These are phyloP conservation scores for Juglanconis oblonga DNA, from an alignment of 2,329 filamentous ascomycete genomes.

Conservation along the genomic window DNA sequence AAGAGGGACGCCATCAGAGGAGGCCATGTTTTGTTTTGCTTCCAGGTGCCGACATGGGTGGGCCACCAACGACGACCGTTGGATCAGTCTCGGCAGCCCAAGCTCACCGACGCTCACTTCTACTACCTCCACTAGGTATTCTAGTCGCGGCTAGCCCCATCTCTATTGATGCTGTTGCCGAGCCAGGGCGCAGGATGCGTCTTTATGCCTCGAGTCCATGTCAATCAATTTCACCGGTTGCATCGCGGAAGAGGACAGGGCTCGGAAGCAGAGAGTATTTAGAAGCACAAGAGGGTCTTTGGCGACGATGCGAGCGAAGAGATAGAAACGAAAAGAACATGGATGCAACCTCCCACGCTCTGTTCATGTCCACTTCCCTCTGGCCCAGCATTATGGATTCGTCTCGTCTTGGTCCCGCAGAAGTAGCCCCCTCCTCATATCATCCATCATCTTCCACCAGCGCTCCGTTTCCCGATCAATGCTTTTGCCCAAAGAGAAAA, in stretches of 20 bases:
- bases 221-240: too few relatives aligned
- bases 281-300: background rate
- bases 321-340: conserved; percentile 1
- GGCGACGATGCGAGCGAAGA: conserved; percentile 10
- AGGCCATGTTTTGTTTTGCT: too few relatives aligned
- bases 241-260: too few relatives aligned
- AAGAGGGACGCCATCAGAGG: too few relatives aligned
- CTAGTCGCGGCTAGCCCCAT: too few relatives aligned
- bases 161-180: background rate
- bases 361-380: too few relatives aligned
- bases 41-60: background rate
- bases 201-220: background rate
- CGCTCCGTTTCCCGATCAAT: background rate
- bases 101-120: background rate
- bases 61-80: background rate
- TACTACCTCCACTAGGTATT: background rate
- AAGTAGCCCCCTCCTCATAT: too few relatives aligned
- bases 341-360: background rate
- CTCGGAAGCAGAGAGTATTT: too few relatives aligned
- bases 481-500: background rate
- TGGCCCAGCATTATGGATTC: too few relatives aligned
- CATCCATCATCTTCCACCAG: background rate
- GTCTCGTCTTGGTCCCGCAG: too few relatives aligned
- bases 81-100: background rate
- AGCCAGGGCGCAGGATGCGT: background rate